Conservation (phyloP, 1,139 yeast species). For the Debaryomyces coudertii region DNA sequence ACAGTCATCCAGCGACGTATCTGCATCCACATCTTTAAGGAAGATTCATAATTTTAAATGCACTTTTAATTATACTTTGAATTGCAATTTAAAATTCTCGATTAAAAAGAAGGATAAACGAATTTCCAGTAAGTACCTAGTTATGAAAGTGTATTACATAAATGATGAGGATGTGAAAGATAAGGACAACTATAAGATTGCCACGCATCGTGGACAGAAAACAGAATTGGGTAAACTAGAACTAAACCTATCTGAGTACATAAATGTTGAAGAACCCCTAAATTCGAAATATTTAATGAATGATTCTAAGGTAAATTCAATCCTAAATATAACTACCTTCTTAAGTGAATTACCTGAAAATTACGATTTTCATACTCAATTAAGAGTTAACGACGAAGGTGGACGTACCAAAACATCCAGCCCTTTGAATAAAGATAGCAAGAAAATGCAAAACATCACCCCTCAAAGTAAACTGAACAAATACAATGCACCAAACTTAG, state of each 20-base stretch:
- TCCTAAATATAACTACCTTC: slow-evolving; percentile 52
- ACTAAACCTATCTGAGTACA: slow-evolving; percentile 74
- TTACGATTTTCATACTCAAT: slow-evolving; percentile 46
- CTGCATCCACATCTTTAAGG: slow-evolving; percentile 37
- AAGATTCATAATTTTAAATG: slow-evolving; percentile 49
- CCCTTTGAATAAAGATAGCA: neutral
- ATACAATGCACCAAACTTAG: slow-evolving; percentile 43
- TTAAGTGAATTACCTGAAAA: slow-evolving; percentile 47
- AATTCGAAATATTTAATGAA: slow-evolving; percentile 69
- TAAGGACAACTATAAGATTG: slow-evolving; percentile 17
- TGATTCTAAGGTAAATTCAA: slow-evolving; percentile 81
- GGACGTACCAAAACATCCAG: slow-evolving; percentile 5
- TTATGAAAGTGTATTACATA: slow-evolving; percentile 38
- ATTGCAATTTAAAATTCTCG: slow-evolving; percentile 46
- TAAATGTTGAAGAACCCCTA: slow-evolving; percentile 54
- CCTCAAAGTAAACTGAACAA: slow-evolving; percentile 12
- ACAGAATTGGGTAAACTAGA: slow-evolving; percentile 65
- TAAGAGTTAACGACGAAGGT: slow-evolving; percentile 36
- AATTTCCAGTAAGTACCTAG: slow-evolving; percentile 42
- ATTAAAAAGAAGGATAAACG: slow-evolving; percentile 38
- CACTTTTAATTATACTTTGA: slow-evolving; percentile 39
- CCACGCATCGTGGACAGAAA: slow-evolving; percentile 18
- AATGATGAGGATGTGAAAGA: slow-evolving; percentile 46
- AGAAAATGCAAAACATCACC: neutral
- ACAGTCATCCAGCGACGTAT: slow-evolving; percentile 26